Evolutionary conservation across 2,329 filamentous ascomycete species (phyloP).

Genomic region (Meredithiella fracta): DNA sequence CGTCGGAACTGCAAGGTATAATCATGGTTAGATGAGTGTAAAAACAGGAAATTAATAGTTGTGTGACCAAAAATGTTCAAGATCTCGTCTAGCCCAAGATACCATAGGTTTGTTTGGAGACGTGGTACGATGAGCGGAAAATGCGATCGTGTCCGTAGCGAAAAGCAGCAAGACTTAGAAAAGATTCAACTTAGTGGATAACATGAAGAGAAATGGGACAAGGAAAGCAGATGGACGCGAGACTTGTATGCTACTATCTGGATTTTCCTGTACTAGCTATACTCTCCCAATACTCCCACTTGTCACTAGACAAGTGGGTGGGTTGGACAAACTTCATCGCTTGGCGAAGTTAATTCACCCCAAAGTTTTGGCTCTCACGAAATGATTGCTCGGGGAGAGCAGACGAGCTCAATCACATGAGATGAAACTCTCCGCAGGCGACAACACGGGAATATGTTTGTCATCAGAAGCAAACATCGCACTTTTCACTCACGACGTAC

Average conservation of each 20-base stretch:
- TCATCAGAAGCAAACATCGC: not conserved
- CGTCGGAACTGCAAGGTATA: conserved; percentile 9
- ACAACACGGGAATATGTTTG: conserved; percentile 1
- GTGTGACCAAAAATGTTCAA: not conserved
- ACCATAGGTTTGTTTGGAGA: not conserved
- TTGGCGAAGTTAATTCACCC: not conserved
- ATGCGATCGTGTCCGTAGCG: not conserved
- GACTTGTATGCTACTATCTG: not conserved
- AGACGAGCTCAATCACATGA: not conserved
- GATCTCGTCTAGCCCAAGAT: not conserved
- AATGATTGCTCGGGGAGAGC: not conserved
- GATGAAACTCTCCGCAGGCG: conserved; percentile 1
- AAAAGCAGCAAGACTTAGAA: not conserved
- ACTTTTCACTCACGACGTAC: not conserved
- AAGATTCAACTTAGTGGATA: not conserved
- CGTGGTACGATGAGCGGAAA: not conserved
- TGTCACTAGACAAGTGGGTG: not conserved
- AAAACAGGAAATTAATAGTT: not conserved
- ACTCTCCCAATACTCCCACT: not conserved
- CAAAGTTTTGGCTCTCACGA: not conserved
- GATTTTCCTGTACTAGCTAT: not conserved
- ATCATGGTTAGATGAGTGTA: conserved; percentile 4
- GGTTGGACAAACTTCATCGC: not conserved
- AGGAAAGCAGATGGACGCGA: not conserved
- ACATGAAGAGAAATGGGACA: not conserved